Evolutionary conservation across 345 rosid genomes (phyloP).

Genomic region (Crucihimalaya himalaica): DNA sequence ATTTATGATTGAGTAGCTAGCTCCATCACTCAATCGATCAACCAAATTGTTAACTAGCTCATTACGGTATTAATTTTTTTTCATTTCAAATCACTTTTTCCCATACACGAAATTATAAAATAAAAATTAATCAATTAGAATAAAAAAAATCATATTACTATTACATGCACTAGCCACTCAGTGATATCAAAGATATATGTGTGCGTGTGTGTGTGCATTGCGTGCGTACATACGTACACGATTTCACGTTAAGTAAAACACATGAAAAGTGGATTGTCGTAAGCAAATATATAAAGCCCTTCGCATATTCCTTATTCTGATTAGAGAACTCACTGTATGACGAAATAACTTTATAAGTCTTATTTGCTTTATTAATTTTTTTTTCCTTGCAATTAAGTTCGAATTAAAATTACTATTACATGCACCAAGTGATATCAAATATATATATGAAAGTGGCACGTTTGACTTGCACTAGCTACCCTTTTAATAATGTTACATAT

Average conservation of each 20-base stretch:
- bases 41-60: not conserved
- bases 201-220: constrained; percentile 1
- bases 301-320: constrained; percentile 16
- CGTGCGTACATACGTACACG: constrained; percentile 11
- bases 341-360: not conserved
- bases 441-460: constrained; percentile 23
- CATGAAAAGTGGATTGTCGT: constrained; percentile 32
- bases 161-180: constrained; percentile 21
- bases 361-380: not conserved
- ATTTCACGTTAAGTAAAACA: constrained; percentile 9
- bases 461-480: constrained; percentile 34
- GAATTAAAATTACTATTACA: constrained; percentile 18
- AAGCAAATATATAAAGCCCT: constrained; percentile 26
- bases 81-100: constrained; percentile 1
- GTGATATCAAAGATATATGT: constrained; percentile 1
- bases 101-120: not conserved
- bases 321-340: constrained; percentile 17
- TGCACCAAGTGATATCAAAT: constrained; percentile 31
- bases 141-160: not conserved
- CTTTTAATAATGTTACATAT: constrained; percentile 3
- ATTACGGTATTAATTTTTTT: not conserved
- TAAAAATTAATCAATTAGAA: not conserved
- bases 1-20: not conserved
- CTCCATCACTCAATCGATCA: not conserved
- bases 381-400: not conserved